A percentile compares a stretch with the other conserved stretches of the same genome.
Evolutionary conservation across 495 filamentous ascomycete genomes (phyloP).

Genomic region (Penicillium chermesinum): DNA sequence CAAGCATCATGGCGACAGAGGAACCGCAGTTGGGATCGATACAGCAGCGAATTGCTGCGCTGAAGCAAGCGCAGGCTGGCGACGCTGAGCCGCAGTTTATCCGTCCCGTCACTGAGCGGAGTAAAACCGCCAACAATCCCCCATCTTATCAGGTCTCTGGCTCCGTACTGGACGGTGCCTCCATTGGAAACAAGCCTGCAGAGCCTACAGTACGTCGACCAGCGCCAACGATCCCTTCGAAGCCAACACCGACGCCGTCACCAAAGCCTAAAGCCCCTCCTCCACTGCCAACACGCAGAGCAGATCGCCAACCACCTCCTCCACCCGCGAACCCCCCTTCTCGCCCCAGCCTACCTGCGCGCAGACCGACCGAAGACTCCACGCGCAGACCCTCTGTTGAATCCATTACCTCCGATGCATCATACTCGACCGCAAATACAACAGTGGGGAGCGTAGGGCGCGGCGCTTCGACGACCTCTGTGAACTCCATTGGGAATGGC

Average conservation of each 20-base stretch:
- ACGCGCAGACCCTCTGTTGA: slow-evolving; percentile 29
- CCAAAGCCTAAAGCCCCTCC: slow-evolving; percentile 40
- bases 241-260: slow-evolving; percentile 28
- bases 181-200: slow-evolving; percentile 44
- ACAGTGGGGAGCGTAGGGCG: slow-evolving; percentile 30
- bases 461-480: slow-evolving; percentile 29
- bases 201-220: slow-evolving; percentile 17
- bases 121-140: slow-evolving; percentile 45
- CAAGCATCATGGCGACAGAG: slow-evolving; percentile 23
- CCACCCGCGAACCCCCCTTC: slow-evolving; percentile 40
- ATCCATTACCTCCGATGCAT: slow-evolving; percentile 35
- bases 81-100: slow-evolving; percentile 18
- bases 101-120: slow-evolving; percentile 35
- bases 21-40: slow-evolving; percentile 47
- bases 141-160: slow-evolving; percentile 34
- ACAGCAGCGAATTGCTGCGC: slow-evolving; percentile 52
- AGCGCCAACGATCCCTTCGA: slow-evolving; percentile 16
- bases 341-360: slow-evolving; percentile 36
- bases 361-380: slow-evolving; percentile 32
- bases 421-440: slow-evolving; percentile 31
- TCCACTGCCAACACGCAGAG: slow-evolving; percentile 46
- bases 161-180: slow-evolving; percentile 21
- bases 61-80: slow-evolving; percentile 54
- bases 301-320: slow-evolving; percentile 31
- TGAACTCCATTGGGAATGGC: slow-evolving; percentile 22